A percentile compares a stretch with the other conserved stretches of the same genome.
Evolutionary conservation across 495 filamentous ascomycete genomes (phyloP).

Genomic region (Massariosphaeria phaeospora): DNA sequence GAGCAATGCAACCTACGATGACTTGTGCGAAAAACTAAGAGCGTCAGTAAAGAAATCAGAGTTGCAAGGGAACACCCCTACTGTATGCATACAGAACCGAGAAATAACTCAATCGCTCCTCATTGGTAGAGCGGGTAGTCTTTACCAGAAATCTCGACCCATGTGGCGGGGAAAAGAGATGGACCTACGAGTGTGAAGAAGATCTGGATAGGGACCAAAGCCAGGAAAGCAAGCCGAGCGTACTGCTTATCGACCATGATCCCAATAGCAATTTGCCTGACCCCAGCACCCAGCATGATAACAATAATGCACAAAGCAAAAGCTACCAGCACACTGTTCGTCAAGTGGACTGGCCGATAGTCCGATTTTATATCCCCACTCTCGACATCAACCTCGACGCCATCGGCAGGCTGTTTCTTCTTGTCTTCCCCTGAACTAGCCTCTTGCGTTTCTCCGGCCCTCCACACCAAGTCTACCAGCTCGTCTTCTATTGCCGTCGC

Average conservation of each 20-base stretch:
- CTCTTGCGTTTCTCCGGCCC: constrained; percentile 28
- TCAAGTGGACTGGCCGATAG: constrained; percentile 58
- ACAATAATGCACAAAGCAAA: constrained; percentile 60
- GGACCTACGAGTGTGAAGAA: constrained; percentile 64
- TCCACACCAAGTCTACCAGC: constrained; percentile 45
- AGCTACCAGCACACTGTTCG: constrained; percentile 62
- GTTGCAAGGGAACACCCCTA: too few species aligned
- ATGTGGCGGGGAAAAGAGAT: constrained; percentile 21
- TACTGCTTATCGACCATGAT: constrained; percentile 58
- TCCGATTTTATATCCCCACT: constrained; percentile 60
- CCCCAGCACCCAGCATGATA: constrained; percentile 61
- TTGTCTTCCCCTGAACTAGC: constrained; percentile 45
- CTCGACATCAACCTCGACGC: constrained; percentile 64
- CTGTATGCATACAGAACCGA: too few species aligned
- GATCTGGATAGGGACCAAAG: constrained; percentile 62
- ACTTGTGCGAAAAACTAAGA: constrained; percentile 57
- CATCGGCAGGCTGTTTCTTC: constrained; percentile 39
- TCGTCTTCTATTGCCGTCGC: constrained; percentile 47
- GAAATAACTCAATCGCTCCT: too few species aligned
- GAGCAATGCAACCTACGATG: constrained; percentile 51
- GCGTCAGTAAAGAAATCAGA: too few species aligned
- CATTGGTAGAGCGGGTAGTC: background rate
- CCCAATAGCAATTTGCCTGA: constrained; percentile 62
- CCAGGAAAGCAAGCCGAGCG: constrained; percentile 57
- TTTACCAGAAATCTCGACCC: too few species aligned